Base-by-base conservation (phyloP, 306 rosid genomes). In the Astragalus glycyphyllos region DNA sequence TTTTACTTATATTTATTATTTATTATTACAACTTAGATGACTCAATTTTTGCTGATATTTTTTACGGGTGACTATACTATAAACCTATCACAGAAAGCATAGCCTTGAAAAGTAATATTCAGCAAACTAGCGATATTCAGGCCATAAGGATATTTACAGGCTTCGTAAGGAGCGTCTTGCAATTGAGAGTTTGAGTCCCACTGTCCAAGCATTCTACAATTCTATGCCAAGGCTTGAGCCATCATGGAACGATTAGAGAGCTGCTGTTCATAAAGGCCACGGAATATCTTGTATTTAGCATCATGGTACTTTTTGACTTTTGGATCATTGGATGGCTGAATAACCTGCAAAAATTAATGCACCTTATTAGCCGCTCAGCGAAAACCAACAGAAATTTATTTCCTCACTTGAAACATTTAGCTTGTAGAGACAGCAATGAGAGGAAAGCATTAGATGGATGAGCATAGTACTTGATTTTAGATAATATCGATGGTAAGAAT, bases 241-340 rank as follows among this genome's bases (percentile, higher is more conserved):
- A 93, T 88, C 64, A 78, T 67, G 40, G 94, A 86, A 38, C 96
- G 96, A 79, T 83, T 61, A 7, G 92, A 87, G 65, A 87, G 90
- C 76, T 88, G 98, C 81, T 80, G 92, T 74, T 86, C 85, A 58
- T 94, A 94, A 59, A 94, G 97, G 78, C 80, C 81, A 13, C 83
- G 92, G 62, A 87, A 90, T 55, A 94, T 86, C 64, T 80, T 83
- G 82, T 90, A 90, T 79, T 94, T 90, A 45, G 89, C 88, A 20
- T 90, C 91, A 65, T 90, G 98, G 88, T 86, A 94, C 74, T 79
- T 85, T 81, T 81, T 90, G 79, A 94, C 96, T 87, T 82, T 90
- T 6, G 92, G 92, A 75, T 94, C 91, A 62, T 73, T 63, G n/a
- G 95, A 90, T 55, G 96, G 97, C 83, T 83, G 79, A 76, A 90